phyloP scores from a whole-genome alignment of 768 basidiomycete genomes.

The Suillus brevipes region DNA sequence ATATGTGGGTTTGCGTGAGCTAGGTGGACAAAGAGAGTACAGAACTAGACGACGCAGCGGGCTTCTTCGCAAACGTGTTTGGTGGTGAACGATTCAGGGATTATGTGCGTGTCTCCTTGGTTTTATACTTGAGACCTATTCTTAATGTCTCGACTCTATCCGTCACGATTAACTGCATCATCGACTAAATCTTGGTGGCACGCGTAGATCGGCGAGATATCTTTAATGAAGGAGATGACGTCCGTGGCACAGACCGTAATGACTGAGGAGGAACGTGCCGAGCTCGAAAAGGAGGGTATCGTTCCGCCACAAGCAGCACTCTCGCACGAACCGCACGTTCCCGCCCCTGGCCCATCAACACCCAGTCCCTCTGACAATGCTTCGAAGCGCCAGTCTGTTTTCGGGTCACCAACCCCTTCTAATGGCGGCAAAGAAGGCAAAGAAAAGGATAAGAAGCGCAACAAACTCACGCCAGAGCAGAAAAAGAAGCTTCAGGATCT shows the following conservation, averaged over 20 bases:
- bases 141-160: constrained; percentile 1
- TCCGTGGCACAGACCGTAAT: constrained; percentile 83
- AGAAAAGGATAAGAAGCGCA: constrained; percentile 45
- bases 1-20: constrained; percentile 7
- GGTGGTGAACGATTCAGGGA: constrained; percentile 91
- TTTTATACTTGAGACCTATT: constrained; percentile 4
- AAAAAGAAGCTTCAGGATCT: constrained; percentile 79
- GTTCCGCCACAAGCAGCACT: constrained; percentile 21
- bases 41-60: constrained; percentile 88
- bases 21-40: constrained; percentile 79
- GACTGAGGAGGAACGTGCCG: constrained; percentile 90
- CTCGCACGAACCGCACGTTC: constrained; percentile 13
- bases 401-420: constrained; percentile 18
- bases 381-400: constrained; percentile 16
- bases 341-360: constrained; percentile 15
- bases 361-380: constrained; percentile 19
- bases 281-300: constrained; percentile 72
- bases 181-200: neutral
- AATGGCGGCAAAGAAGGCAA: constrained; percentile 28
- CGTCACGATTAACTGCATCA: neutral
- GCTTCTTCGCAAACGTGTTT: constrained; percentile 95
- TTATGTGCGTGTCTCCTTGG: constrained; percentile 58
- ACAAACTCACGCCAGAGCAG: constrained; percentile 78
- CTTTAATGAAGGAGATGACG: constrained; percentile 92
- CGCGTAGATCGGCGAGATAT: constrained; percentile 92